Evolutionary conservation across 2,329 filamentous ascomycete genomes (phyloP).

Genomic region (Diaporthe humulicola): DNA sequence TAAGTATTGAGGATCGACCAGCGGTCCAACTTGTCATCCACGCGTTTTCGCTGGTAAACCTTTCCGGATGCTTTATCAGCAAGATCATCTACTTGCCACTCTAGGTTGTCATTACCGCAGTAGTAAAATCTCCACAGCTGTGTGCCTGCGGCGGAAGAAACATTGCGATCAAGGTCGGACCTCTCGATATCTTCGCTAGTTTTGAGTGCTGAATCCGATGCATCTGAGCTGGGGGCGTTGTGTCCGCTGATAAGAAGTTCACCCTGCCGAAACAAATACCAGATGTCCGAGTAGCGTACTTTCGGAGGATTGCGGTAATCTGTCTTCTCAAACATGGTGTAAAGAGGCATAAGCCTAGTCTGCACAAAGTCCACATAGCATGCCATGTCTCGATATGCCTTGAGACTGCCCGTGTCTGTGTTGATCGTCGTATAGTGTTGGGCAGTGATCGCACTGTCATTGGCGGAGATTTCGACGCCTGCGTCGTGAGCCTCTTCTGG

Average conservation of each 20-base stretch:
- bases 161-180: not conserved
- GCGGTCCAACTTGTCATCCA: not conserved
- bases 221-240: not conserved
- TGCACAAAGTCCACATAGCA: slow-evolving; percentile 33
- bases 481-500: not conserved
- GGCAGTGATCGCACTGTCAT: not conserved
- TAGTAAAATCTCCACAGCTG: not conserved
- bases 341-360: not conserved
- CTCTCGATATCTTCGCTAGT: not conserved
- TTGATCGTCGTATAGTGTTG: not conserved
- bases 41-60: not conserved
- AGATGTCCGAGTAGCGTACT: slow-evolving; percentile 20
- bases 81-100: not conserved
- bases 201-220: not conserved
- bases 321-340: not conserved
- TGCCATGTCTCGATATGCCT: slow-evolving; percentile 21
- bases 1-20: not conserved
- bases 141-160: not conserved
- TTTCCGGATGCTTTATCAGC: not conserved
- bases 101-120: not conserved
- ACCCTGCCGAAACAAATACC: slow-evolving; percentile 26
- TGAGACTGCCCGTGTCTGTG: not conserved
- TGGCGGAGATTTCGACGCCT: not conserved
- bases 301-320: not conserved
- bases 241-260: slow-evolving; percentile 8